Conservation (phyloP, 2,329 filamentous ascomycete species). For the Capronia americana region DNA sequence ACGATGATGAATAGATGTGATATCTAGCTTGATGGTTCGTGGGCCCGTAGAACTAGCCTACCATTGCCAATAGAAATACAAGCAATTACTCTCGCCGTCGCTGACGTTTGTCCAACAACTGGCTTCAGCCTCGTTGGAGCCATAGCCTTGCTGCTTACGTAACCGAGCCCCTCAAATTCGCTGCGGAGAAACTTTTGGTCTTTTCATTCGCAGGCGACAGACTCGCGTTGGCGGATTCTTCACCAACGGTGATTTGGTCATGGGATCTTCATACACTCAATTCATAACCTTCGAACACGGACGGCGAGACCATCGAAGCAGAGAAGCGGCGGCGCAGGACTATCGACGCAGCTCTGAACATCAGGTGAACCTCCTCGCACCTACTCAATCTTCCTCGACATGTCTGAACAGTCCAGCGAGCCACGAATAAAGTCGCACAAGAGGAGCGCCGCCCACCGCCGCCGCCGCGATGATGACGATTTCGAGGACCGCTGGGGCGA, state of each 20-base stretch:
- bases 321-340: background rate
- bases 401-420: conserved; percentile 35
- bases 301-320: background rate
- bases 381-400: conserved; percentile 16
- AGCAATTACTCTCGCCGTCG: background rate
- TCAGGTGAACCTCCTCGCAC: conserved; percentile 24
- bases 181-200: background rate
- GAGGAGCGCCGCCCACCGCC: conserved; percentile 29
- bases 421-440: conserved; percentile 31
- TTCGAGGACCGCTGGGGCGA: conserved; percentile 84
- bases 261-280: background rate
- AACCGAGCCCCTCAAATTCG: background rate
- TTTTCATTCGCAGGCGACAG: background rate
- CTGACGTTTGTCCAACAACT: background rate
- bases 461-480: conserved; percentile 51
- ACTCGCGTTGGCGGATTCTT: background rate
- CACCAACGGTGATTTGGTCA: background rate
- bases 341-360: background rate
- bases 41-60: background rate
- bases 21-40: background rate
- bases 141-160: background rate
- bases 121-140: background rate
- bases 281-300: background rate
- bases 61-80: conserved; percentile 3
- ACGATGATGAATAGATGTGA: conserved; percentile 50